Evolutionary conservation across 495 filamentous ascomycete genomes (phyloP).

Genomic region (Hyaloscypha hepaticicola): DNA sequence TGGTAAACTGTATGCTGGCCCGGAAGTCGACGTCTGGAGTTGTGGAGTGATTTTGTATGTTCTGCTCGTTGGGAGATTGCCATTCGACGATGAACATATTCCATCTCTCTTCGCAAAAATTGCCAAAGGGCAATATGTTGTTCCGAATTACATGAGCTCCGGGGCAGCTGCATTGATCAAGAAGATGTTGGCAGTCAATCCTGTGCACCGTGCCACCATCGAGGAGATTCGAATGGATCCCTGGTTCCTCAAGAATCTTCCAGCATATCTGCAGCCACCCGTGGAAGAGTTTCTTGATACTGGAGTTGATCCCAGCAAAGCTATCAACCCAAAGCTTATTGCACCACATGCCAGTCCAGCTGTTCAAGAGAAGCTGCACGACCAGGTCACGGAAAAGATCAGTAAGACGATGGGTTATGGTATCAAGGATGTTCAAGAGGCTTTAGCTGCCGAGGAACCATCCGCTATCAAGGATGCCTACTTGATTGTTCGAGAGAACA

Average conservation of each 20-base stretch:
- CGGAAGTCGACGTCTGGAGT: constrained; percentile 99
- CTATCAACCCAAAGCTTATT: constrained; percentile 77
- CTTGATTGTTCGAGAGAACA: constrained; percentile 95
- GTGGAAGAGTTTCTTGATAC: constrained; percentile 91
- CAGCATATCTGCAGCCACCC: constrained; percentile 82
- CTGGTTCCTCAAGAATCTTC: constrained; percentile 88
- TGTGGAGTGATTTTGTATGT: constrained; percentile 98
- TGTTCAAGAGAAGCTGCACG: constrained; percentile 84
- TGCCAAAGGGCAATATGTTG: constrained; percentile 82
- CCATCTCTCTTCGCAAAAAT: constrained; percentile 86
- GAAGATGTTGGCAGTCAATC: constrained; percentile 93
- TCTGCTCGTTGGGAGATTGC: constrained; percentile 83
- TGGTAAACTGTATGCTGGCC: constrained; percentile 95
- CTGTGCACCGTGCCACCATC: constrained; percentile 88
- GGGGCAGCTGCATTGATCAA: constrained; percentile 85
- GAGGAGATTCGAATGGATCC: constrained; percentile 91
- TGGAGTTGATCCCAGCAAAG: constrained; percentile 85
- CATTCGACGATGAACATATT: constrained; percentile 97
- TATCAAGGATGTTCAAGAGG: constrained; percentile 91
- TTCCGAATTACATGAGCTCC: constrained; percentile 82
- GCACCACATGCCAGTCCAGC: constrained; percentile 72
- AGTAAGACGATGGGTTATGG: constrained; percentile 97
- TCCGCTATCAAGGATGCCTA: constrained; percentile 99
- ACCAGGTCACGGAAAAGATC: constrained; percentile 88
- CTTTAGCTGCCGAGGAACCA: constrained; percentile 84